Conservation (phyloP, 352 stramenopile species). For the Labyrinthula sp. region DNA sequence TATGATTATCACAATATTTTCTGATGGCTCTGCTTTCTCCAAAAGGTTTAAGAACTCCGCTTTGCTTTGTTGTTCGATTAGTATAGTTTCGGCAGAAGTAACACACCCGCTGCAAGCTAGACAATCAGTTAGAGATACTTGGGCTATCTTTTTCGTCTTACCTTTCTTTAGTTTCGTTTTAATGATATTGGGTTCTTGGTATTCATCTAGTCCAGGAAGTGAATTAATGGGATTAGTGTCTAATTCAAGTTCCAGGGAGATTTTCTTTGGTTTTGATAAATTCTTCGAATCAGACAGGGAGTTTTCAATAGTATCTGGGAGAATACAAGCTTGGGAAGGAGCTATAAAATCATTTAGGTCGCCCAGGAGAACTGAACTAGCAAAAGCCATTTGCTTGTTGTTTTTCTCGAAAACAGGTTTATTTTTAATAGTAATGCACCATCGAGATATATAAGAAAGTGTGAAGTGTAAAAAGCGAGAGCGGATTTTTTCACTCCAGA, state of each 20-base stretch:
- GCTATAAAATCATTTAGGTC: constrained; percentile 79
- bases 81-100: constrained; percentile 90
- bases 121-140: constrained; percentile 81
- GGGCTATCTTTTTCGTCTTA: constrained; percentile 65
- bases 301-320: constrained; percentile 56
- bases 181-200: too few species aligned
- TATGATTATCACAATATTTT: constrained; percentile 52
- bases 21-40: constrained; percentile 42
- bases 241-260: too few species aligned
- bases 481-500: too few species aligned
- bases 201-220: too few species aligned
- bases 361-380: constrained; percentile 55
- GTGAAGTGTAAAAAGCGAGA: too few species aligned
- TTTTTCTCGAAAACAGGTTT: too few species aligned
- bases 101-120: constrained; percentile 87
- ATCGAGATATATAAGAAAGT: too few species aligned
- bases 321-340: constrained; percentile 71
- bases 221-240: constrained; percentile 7
- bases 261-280: constrained; percentile 35
- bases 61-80: constrained; percentile 80
- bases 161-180: too few species aligned
- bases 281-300: constrained; percentile 16
- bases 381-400: too few species aligned
- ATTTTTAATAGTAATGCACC: too few species aligned
- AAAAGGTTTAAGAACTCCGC: too few species aligned